Evolutionary conservation across 371 early-diverging fungal species (phyloP).

Genomic region (Basidiobolus meristosporus): DNA sequence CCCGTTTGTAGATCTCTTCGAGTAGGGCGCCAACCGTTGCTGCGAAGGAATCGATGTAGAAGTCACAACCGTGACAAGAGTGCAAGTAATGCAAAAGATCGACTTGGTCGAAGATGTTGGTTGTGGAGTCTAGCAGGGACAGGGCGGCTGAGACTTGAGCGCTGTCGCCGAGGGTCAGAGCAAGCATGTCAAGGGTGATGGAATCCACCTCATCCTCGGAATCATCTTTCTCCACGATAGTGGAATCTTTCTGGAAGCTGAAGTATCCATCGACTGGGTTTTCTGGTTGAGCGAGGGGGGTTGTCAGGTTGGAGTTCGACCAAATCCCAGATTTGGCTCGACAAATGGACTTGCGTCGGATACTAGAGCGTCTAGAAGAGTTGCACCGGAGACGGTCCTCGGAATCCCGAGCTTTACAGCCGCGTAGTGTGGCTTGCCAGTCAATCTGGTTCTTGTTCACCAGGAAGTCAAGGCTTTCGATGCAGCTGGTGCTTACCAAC

Average conservation of each 20-base stretch:
- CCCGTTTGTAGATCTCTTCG: constrained; percentile 67
- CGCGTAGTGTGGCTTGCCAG: constrained; percentile 45
- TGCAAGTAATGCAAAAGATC: constrained; percentile 62
- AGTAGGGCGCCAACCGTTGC: constrained; percentile 40
- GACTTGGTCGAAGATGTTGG: constrained; percentile 66
- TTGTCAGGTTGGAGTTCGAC: constrained; percentile 1
- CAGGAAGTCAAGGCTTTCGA: constrained; percentile 74
- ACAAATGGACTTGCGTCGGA: neutral
- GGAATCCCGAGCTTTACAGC: too few relatives aligned
- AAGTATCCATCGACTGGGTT: constrained; percentile 10
- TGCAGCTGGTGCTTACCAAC: constrained; percentile 54
- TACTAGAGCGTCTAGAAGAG: too few relatives aligned
- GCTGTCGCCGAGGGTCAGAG: constrained; percentile 47
- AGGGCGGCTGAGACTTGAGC: constrained; percentile 38
- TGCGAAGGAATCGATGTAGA: constrained; percentile 18
- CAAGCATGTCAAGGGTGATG: constrained; percentile 16
- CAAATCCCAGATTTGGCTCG: constrained; percentile 2
- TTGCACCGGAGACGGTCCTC: too few relatives aligned
- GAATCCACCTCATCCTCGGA: constrained; percentile 2
- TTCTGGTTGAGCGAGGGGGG: constrained; percentile 4
- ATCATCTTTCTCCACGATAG: constrained; percentile 4
- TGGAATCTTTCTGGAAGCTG: constrained; percentile 28
- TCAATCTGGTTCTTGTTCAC: constrained; percentile 46
- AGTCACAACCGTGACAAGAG: constrained; percentile 43
- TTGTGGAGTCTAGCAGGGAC: constrained; percentile 29